Evolutionary conservation across 2,329 filamentous ascomycete species (phyloP), one percentile per base, ranked within the genome.

Genomic region (Ophiostoma perfectum): DNA sequence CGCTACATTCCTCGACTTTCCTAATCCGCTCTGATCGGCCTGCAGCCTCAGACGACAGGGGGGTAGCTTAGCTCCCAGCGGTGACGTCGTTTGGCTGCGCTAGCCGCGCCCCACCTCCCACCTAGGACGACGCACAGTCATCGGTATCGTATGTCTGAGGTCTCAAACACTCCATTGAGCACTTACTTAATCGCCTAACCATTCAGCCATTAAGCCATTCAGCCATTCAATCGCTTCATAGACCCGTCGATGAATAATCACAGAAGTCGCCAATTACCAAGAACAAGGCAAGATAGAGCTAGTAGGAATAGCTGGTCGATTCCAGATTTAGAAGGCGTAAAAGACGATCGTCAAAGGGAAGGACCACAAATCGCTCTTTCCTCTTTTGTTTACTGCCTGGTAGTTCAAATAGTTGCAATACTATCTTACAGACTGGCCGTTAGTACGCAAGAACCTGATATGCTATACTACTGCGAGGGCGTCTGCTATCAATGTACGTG

Each of bases 71-170:
- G 49, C 49, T 52, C 49, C n/a, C 11, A 2, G 42, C 42, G 27
- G 55, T 60, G 55, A 60, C 55, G 55, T 60, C 55, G 55, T 60
- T 38, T 60, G 55, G 55, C 55, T 60, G 27, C 55, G 55, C 55
- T 60, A 60, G 55, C 27, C 12, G 55, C 36, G 55, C 55, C 55
- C 55, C 55, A 60, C 55, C 55, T 38, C 27, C 55, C 55, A 60
- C 55, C 11, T 60, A 36, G 14, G 55, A 27, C 27, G 55, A 9
- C 55, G 55, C 55, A 36, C 55, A 38, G 55, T 60, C 55, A 60
- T 60, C 55, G 14, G 6, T 14, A 60, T 60, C 27, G 18, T 38
- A 38, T 60, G 55, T 60, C 55, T 38, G 2, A 11, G 12, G 11
- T n/a, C n/a, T 6, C 55, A 12, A 60, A 38, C 27, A 27, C 27